These are phyloP conservation scores for Euphorbia celastroides DNA, from an alignment of 441 rosid genomes.

Conservation along the genomic window DNA sequence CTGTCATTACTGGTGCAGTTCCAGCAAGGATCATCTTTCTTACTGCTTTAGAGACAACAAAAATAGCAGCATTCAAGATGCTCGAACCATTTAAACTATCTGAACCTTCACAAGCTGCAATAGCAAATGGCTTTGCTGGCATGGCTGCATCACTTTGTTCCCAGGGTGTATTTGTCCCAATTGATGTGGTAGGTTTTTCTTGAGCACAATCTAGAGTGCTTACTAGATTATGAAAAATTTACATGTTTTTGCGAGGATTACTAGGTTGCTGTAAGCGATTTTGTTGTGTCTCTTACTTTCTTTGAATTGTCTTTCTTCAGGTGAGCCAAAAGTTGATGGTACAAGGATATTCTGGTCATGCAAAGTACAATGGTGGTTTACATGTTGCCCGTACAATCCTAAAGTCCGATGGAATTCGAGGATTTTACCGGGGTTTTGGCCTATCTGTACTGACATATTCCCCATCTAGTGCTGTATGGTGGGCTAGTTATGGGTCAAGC, in stretches of 20 bases:
- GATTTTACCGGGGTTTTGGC: constrained; percentile 92
- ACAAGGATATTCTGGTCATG: constrained; percentile 91
- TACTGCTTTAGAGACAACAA: constrained; percentile 84
- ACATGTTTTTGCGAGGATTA: no score
- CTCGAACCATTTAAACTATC: constrained; percentile 64
- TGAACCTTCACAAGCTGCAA: constrained; percentile 82
- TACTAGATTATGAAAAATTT: background rate
- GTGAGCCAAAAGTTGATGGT: constrained; percentile 98
- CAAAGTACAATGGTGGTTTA: constrained; percentile 71
- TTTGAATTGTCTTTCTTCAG: constrained; percentile 31
- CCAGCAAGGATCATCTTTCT: constrained; percentile 88
- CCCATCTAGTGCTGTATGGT: constrained; percentile 98
- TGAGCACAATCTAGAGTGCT: background rate
- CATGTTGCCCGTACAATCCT: constrained; percentile 81
- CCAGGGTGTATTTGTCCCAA: constrained; percentile 86
- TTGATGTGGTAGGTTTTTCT: constrained; percentile 70
- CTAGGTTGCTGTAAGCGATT: background rate
- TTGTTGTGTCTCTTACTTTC: constrained; percentile 9
- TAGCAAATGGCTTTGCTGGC: constrained; percentile 94
- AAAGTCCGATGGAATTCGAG: constrained; percentile 68
- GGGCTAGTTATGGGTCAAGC: constrained; percentile 97
- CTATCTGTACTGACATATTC: constrained; percentile 87
- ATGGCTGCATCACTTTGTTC: constrained; percentile 80
- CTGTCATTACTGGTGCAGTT: constrained; percentile 86
- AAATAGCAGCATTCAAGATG: constrained; percentile 66